These are phyloP conservation scores for Aureobasidium melanogenum DNA, from an alignment of 2,329 filamentous ascomycete genomes.

Conservation along the genomic window DNA sequence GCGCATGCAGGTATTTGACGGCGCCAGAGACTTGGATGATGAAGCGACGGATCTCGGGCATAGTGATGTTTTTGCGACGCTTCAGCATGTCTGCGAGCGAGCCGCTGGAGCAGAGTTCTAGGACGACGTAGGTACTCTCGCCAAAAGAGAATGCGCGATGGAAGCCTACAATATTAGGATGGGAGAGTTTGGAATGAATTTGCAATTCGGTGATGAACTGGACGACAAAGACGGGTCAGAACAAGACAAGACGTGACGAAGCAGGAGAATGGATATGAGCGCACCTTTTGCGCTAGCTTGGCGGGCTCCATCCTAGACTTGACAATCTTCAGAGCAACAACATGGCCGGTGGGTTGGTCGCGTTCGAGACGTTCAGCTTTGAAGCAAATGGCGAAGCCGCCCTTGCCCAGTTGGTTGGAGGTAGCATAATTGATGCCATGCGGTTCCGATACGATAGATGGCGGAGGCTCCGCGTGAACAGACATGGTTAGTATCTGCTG, in stretches of 20 bases:
- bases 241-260: not conserved
- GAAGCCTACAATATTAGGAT: constrained; percentile 93
- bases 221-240: constrained; percentile 8
- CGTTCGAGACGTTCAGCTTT: constrained; percentile 55
- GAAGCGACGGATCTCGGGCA: constrained; percentile 90
- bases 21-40: constrained; percentile 91
- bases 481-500: constrained; percentile 23
- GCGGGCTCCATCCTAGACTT: constrained; percentile 68
- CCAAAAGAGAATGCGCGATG: constrained; percentile 87
- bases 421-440: constrained; percentile 66
- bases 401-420: constrained; percentile 66
- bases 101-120: constrained; percentile 91
- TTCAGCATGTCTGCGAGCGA: constrained; percentile 98
- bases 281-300: constrained; percentile 77
- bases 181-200: constrained; percentile 95
- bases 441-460: constrained; percentile 55
- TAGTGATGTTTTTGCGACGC: constrained; percentile 77
- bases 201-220: constrained; percentile 77
- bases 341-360: constrained; percentile 50
- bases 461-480: constrained; percentile 43
- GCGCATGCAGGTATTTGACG: constrained; percentile 94
- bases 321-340: constrained; percentile 73
- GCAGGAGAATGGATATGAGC: not conserved
- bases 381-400: constrained; percentile 76
- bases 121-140: constrained; percentile 81